Conservation (phyloP, 345 rosid species). For the Pistacia atlantica region DNA sequence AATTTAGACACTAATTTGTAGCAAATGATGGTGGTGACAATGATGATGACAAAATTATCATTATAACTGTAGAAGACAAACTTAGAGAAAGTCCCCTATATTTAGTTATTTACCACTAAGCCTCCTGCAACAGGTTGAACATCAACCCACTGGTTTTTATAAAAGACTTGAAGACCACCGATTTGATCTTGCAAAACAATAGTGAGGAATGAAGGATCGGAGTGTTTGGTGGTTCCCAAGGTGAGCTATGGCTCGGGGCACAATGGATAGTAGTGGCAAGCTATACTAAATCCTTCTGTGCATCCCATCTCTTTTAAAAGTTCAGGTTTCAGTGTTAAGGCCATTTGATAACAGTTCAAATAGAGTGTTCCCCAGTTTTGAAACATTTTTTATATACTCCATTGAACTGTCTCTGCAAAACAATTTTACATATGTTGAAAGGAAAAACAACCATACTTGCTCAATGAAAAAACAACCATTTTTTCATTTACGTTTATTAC, state of each 20-base stretch:
- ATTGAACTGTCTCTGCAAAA: background rate
- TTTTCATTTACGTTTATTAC: too few relatives aligned
- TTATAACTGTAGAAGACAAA: background rate
- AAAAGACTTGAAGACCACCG: conserved; percentile 24
- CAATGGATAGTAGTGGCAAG: conserved; percentile 7
- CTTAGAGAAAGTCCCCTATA: conserved; percentile 23
- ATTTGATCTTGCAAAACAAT: conserved; percentile 23
- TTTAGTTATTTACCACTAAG: conserved; percentile 15
- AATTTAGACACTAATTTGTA: background rate
- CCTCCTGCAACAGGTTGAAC: conserved; percentile 16
- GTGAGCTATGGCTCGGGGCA: conserved; percentile 24
- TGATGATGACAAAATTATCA: background rate
- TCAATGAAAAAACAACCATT: too few relatives aligned
- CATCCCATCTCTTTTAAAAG: background rate
- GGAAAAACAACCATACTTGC: too few relatives aligned
- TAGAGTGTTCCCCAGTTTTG: background rate
- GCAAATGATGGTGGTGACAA: background rate
- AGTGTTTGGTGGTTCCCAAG: conserved; percentile 16
- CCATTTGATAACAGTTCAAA: conserved; percentile 1
- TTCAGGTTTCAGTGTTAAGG: background rate
- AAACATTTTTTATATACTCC: background rate
- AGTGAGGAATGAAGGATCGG: conserved; percentile 17
- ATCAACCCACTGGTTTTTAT: conserved; percentile 20
- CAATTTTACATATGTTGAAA: too few relatives aligned
- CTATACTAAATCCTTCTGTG: background rate